Evolutionary conservation across 352 stramenopile species (phyloP).

Genomic region (Globisporangium carolinianum): DNA sequence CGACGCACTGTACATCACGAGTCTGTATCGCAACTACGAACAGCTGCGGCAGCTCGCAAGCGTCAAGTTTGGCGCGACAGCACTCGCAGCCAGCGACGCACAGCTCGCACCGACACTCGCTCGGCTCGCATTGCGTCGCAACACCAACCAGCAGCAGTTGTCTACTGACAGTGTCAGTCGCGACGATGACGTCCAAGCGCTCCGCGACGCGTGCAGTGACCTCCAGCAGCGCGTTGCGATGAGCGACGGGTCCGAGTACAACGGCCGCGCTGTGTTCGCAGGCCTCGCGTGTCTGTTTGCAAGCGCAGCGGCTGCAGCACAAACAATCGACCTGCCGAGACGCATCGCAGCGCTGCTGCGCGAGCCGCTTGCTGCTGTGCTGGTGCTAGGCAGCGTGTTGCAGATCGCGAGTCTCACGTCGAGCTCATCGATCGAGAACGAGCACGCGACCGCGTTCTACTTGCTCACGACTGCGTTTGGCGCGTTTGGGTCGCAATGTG

Average conservation of each 20-base stretch:
- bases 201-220: conserved; percentile 31
- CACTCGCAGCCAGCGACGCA: conserved; percentile 21
- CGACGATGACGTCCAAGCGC: conserved; percentile 1
- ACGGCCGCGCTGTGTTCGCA: conserved; percentile 23
- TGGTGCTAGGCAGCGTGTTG: conserved; percentile 18
- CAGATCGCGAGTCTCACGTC: conserved; percentile 67
- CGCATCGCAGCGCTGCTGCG: neutral
- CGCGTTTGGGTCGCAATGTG: conserved; percentile 12
- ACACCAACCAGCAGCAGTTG: neutral
- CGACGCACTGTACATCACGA: conserved; percentile 11
- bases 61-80: conserved; percentile 37
- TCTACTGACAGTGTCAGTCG: neutral
- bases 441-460: conserved; percentile 82
- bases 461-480: conserved; percentile 46
- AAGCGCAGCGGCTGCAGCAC: conserved; percentile 14
- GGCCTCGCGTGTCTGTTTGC: conserved; percentile 34
- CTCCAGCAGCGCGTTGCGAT: conserved; percentile 44
- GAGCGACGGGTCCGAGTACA: conserved; percentile 80
- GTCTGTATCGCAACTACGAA: conserved; percentile 49
- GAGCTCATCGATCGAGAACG: conserved; percentile 86
- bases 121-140: conserved; percentile 11
- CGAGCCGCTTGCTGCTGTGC: conserved; percentile 1
- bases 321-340: conserved; percentile 3
- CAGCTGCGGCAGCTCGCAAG: conserved; percentile 45
- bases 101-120: conserved; percentile 21